Percentiles rank a stretch among this genome's conserved stretches.
Conservation (phyloP, 2,329 filamentous ascomycete genomes). For the Colletotrichum orchidophilum region DNA sequence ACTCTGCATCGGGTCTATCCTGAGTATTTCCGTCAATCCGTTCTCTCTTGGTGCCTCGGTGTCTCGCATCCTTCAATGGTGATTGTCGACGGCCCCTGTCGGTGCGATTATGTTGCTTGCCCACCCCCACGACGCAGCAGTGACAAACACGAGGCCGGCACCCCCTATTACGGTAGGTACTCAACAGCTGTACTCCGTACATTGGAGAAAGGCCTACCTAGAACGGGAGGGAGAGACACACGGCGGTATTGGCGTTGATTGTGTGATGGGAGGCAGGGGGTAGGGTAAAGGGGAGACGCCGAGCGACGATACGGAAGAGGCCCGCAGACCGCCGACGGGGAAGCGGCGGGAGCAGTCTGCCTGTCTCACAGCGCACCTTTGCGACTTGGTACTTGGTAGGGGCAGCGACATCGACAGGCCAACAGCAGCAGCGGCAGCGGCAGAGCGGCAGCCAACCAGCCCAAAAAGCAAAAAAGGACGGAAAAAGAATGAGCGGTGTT, state of each 20-base stretch:
- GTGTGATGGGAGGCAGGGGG: background rate
- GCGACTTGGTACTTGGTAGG: too few relatives aligned
- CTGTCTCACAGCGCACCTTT: background rate
- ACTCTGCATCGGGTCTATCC: background rate
- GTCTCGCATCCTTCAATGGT: background rate
- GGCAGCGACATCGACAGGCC: background rate
- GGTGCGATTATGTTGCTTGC: background rate
- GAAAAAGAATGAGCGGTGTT: slow-evolving; percentile 33
- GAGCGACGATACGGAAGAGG: background rate
- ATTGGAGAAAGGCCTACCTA: background rate
- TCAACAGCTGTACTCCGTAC: background rate
- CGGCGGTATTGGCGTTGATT: background rate
- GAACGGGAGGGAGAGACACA: background rate
- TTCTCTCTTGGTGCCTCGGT: background rate
- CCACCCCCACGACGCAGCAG: slow-evolving; percentile 24
- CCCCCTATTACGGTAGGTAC: background rate
- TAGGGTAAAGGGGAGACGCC: background rate
- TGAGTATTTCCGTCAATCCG: background rate
- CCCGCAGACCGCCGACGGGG: slow-evolving; percentile 23
- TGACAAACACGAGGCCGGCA: slow-evolving; percentile 12
- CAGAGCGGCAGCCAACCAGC: slow-evolving; percentile 3
- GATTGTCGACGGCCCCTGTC: background rate
- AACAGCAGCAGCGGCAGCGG: background rate
- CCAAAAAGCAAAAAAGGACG: slow-evolving; percentile 15
- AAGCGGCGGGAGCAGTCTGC: slow-evolving; percentile 20